Base-by-base conservation (phyloP, 768 basidiomycete genomes). In the Psilocybe sp. region DNA sequence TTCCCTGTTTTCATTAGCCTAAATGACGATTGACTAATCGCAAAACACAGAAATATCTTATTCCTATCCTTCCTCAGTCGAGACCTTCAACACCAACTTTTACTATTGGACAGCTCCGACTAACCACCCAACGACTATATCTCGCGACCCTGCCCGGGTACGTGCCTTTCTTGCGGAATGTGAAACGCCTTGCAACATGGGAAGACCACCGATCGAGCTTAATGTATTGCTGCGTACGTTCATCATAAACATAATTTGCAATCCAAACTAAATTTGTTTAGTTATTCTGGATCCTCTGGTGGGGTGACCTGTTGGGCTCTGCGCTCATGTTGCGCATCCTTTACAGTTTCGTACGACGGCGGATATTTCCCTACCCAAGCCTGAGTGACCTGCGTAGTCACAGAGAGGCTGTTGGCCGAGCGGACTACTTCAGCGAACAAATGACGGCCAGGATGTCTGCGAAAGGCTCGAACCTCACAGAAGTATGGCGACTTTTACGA, bases 201-300 rank as follows among this genome's bases (percentile, higher is more conserved):
- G 65, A 76, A 51, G 67, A 84, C 54, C 58, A 62, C 42, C 62
- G 55, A 40, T 74, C 56, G 35, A 87, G 85, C 52, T 55, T 71
- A 11, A 45, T 64, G 9, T 75, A 75, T 49, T 88, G 85, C 53
- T 46, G 59, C 31, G 85, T 86, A 57, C 46, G 81, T 73, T 31
- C 16, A 23, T 34, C 15, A 7, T 35, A 18, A 31, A 32, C 48
- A 6, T 16, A 28, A 13, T 46, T 15, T 13, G 34, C 9, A 39
- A 33, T 14, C 42, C 33, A 34, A 51, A 44, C n/a, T 34, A 37
- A 40, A 34, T 46, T 38, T 12, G 13, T 19, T 32, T 52, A 86
- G 86, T 49, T 71, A 1, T 87, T 77, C 54, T 87, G 86, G 86
- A 62, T 73, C 33, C 57, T 85, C 13, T 87, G 85, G 85, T 78